Evolutionary conservation across 2,329 filamentous ascomycete species (phyloP).

Genomic region (Didymella keratinophila): DNA sequence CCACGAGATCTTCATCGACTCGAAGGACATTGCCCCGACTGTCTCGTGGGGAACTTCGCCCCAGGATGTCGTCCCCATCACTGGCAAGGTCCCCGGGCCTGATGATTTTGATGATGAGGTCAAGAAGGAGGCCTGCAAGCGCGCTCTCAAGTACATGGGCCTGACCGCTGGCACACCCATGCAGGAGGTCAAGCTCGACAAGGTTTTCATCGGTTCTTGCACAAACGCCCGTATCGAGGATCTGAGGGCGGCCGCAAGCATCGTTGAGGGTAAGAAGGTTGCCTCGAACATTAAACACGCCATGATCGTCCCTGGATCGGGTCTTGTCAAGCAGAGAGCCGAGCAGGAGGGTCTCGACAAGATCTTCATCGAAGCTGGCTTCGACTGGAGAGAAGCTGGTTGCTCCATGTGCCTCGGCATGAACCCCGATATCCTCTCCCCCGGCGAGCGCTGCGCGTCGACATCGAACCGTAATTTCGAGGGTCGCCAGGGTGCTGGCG

Average conservation of each 20-base stretch:
- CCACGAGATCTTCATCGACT: constrained; percentile 86
- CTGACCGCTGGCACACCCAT: constrained; percentile 84
- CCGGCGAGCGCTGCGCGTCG: constrained; percentile 90
- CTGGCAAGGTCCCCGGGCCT: constrained; percentile 85
- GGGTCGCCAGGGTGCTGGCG: constrained; percentile 89
- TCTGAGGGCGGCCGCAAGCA: constrained; percentile 81
- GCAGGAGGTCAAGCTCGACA: constrained; percentile 91
- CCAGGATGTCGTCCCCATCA: constrained; percentile 95
- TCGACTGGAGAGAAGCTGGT: constrained; percentile 97
- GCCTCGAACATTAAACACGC: constrained; percentile 90
- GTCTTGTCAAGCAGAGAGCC: constrained; percentile 89
- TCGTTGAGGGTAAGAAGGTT: constrained; percentile 87
- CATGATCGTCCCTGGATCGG: constrained; percentile 96
- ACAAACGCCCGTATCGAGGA: constrained; percentile 98
- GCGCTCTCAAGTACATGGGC: constrained; percentile 96
- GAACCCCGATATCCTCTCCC: constrained; percentile 96
- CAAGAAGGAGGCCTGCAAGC: constrained; percentile 80
- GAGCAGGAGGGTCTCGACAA: constrained; percentile 92
- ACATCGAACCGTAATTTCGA: constrained; percentile 99
- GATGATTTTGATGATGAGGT: constrained; percentile 81
- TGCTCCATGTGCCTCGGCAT: constrained; percentile 99
- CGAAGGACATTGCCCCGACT: constrained; percentile 91
- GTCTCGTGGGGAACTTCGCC: constrained; percentile 97
- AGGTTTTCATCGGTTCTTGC: constrained; percentile 97
- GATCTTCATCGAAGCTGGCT: constrained; percentile 89